Evolutionary conservation across 257 asterid genomes (phyloP).

Genomic region (Leptodermis oblonga): DNA sequence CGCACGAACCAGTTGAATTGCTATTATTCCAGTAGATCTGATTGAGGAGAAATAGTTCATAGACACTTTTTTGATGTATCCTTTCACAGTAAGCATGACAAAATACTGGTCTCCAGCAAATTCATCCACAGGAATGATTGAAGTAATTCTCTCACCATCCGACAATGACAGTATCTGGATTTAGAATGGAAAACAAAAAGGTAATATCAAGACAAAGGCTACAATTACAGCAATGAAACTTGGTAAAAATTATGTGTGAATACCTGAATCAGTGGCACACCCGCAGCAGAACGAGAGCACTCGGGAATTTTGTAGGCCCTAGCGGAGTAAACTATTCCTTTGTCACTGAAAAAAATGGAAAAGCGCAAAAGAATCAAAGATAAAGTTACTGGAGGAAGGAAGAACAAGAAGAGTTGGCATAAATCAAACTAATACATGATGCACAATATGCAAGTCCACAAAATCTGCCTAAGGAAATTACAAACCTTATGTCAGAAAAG

Average conservation of each 20-base stretch:
- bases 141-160: slow-evolving; percentile 97
- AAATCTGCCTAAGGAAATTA: neutral
- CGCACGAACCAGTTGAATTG: slow-evolving; percentile 83
- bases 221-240: neutral
- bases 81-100: slow-evolving; percentile 89
- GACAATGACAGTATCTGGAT: slow-evolving; percentile 78
- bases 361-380: neutral
- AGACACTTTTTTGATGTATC: slow-evolving; percentile 88
- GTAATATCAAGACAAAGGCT: slow-evolving; percentile 11
- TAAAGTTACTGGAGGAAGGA: neutral
- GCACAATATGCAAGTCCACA: neutral
- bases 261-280: slow-evolving; percentile 93
- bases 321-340: slow-evolving; percentile 84
- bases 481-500: slow-evolving; percentile 7
- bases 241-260: slow-evolving; percentile 9
- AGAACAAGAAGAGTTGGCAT: neutral
- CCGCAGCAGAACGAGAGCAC: slow-evolving; percentile 93
- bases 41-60: slow-evolving; percentile 84
- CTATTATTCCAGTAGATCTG: slow-evolving; percentile 93
- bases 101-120: slow-evolving; percentile 79
- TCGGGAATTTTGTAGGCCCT: slow-evolving; percentile 94
- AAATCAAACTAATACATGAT: neutral
- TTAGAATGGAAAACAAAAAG: slow-evolving; percentile 20
- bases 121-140: slow-evolving; percentile 90
- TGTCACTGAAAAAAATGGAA: slow-evolving; percentile 54